phyloP scores from a whole-genome alignment of 2,329 filamentous ascomycete species.

The Paramyrothecium sp. region DNA sequence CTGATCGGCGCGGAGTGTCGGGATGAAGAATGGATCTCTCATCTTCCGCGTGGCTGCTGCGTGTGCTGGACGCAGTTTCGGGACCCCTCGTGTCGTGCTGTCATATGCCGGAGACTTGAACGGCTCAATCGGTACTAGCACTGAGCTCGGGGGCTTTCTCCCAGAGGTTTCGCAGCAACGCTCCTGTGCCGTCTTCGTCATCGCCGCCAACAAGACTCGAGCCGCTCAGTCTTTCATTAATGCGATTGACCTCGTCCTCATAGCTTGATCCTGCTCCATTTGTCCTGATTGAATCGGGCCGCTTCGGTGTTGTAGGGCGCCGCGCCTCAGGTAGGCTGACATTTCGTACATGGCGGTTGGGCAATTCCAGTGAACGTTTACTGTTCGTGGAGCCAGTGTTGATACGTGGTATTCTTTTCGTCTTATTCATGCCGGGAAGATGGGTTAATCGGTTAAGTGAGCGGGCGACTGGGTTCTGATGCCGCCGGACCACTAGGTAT shows the following conservation, averaged over 20 bases:
- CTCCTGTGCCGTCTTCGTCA: conserved; percentile 49
- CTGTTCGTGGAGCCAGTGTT: conserved; percentile 35
- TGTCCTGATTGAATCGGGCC: conserved; percentile 33
- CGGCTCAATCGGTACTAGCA: conserved; percentile 37
- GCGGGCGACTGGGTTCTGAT: conserved; percentile 68
- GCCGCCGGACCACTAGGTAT: conserved; percentile 71
- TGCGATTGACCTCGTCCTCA: conserved; percentile 40
- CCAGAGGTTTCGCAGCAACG: conserved; percentile 58
- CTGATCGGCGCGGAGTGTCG: too few species aligned
- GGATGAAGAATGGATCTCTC: too few species aligned
- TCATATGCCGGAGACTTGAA: background rate
- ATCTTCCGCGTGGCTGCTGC: too few species aligned
- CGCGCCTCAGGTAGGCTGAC: conserved; percentile 34
- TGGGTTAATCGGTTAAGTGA: conserved; percentile 48
- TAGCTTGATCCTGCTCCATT: conserved; percentile 42
- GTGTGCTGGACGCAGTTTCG: too few species aligned
- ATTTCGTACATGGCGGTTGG: conserved; percentile 34
- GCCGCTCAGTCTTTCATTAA: conserved; percentile 46
- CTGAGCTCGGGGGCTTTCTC: conserved; percentile 59
- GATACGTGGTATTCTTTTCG: conserved; percentile 44
- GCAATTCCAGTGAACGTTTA: conserved; percentile 27
- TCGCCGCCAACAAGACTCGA: conserved; percentile 47
- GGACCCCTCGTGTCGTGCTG: background rate
- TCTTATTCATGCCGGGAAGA: conserved; percentile 51
- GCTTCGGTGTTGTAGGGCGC: conserved; percentile 25